Percentiles rank a stretch among this genome's conserved stretches.
Evolutionary conservation across 768 basidiomycete genomes (phyloP).

Genomic region (Sutorius australiensis): DNA sequence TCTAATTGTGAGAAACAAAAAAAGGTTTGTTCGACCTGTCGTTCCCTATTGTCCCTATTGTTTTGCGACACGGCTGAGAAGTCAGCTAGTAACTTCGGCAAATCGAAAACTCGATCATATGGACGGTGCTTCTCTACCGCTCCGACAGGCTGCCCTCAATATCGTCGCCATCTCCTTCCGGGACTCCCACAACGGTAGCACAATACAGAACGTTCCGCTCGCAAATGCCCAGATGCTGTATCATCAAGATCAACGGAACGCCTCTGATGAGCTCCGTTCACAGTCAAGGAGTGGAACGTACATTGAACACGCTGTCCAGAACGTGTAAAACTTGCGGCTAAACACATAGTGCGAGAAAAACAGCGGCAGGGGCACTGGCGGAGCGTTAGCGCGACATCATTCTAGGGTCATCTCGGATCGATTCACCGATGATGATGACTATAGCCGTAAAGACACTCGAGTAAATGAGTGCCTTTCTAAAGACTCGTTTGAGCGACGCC

Average conservation of each 20-base stretch:
- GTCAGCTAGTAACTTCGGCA: constrained; percentile 1
- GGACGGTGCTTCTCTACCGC: background rate
- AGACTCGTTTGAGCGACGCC: constrained; percentile 25
- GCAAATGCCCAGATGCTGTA: constrained; percentile 34
- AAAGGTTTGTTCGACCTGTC: constrained; percentile 6
- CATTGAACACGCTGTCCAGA: constrained; percentile 40
- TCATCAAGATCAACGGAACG: constrained; percentile 1
- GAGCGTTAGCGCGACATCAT: background rate
- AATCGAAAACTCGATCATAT: too few species aligned
- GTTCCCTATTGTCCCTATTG: constrained; percentile 28
- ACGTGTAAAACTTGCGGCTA: constrained; percentile 33
- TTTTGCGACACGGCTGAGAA: constrained; percentile 2
- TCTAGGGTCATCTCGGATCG: background rate
- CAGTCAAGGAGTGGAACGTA: constrained; percentile 13
- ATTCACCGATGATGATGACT: constrained; percentile 34
- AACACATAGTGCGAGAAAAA: constrained; percentile 38
- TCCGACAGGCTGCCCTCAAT: constrained; percentile 11
- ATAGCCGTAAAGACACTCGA: constrained; percentile 32
- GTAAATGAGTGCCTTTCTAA: constrained; percentile 33
- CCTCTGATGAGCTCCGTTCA: background rate
- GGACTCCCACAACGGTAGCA: constrained; percentile 39
- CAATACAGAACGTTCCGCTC: constrained; percentile 36
- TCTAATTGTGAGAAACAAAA: constrained; percentile 14
- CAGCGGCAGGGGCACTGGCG: constrained; percentile 36
- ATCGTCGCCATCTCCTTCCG: constrained; percentile 31